Conservation (phyloP, 192 early-diverging fungal genomes). For the Blastocladiella britannica region DNA sequence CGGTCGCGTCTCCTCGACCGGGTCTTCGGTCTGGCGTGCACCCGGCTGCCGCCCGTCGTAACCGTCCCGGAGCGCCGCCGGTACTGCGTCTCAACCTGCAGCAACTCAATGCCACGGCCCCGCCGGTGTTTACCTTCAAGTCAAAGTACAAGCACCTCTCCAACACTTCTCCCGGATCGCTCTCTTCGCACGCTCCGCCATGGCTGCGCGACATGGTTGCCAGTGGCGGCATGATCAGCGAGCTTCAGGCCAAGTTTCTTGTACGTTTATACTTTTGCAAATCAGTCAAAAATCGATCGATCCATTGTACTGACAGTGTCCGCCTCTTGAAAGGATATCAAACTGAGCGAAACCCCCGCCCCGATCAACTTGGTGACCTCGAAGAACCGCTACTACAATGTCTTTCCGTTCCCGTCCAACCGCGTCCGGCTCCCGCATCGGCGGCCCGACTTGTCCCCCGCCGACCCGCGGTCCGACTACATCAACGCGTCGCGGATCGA, state of each 20-base stretch:
- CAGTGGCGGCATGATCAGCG: not conserved
- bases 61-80: not conserved
- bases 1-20: not conserved
- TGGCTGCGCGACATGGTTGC: not conserved
- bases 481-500: not conserved
- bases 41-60: too few relatives aligned
- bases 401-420: constrained; percentile 24
- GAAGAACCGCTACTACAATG: constrained; percentile 23
- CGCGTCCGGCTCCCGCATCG: constrained; percentile 13
- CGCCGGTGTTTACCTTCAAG: not conserved
- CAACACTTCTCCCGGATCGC: too few relatives aligned
- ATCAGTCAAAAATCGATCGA: too few relatives aligned
- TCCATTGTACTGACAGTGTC: too few relatives aligned
- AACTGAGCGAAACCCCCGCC: not conserved
- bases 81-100: not conserved
- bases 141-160: not conserved
- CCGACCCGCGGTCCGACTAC: not conserved
- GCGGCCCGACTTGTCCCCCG: not conserved
- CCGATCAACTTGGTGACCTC: not conserved
- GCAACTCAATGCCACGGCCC: too few relatives aligned
- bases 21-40: not conserved
- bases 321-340: too few relatives aligned
- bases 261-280: too few relatives aligned
- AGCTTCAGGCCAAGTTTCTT: not conserved
- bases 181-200: not conserved